phyloP scores from a whole-genome alignment of 2,329 filamentous ascomycete genomes.

The Colletotrichum sp. region DNA sequence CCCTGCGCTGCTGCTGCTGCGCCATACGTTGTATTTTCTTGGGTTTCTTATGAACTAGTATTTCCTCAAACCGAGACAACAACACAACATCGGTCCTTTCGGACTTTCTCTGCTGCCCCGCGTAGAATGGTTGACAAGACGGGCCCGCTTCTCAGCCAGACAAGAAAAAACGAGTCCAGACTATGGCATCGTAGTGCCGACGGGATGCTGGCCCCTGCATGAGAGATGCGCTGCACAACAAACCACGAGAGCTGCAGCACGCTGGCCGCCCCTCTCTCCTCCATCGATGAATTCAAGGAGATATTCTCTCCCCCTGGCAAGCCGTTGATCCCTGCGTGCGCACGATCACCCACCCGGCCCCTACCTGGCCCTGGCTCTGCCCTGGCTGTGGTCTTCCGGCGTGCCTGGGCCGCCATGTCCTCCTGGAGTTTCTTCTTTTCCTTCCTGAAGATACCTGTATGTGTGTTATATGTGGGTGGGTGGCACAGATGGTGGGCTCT shows the following conservation, averaged over 20 bases:
- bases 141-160: background rate
- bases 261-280: background rate
- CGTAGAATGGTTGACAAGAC: background rate
- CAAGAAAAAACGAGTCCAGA: background rate
- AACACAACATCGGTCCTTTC: background rate
- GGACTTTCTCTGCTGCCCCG: background rate
- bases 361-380: background rate
- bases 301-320: background rate
- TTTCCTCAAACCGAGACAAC: background rate
- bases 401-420: background rate
- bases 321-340: conserved; percentile 3
- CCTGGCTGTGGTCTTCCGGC: background rate
- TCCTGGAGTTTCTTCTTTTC: background rate
- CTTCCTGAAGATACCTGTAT: background rate
- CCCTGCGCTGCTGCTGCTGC: background rate
- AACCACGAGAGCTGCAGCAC: background rate
- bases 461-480: background rate
- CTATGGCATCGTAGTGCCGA: background rate
- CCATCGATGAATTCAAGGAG: background rate
- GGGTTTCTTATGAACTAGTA: background rate
- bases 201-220: background rate
- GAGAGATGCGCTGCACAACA: background rate
- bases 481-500: conserved; percentile 1
- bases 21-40: background rate
- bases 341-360: background rate